These are phyloP conservation scores for Acidomyces sp. DNA, from an alignment of 495 filamentous ascomycete species.

Conservation along the genomic window DNA sequence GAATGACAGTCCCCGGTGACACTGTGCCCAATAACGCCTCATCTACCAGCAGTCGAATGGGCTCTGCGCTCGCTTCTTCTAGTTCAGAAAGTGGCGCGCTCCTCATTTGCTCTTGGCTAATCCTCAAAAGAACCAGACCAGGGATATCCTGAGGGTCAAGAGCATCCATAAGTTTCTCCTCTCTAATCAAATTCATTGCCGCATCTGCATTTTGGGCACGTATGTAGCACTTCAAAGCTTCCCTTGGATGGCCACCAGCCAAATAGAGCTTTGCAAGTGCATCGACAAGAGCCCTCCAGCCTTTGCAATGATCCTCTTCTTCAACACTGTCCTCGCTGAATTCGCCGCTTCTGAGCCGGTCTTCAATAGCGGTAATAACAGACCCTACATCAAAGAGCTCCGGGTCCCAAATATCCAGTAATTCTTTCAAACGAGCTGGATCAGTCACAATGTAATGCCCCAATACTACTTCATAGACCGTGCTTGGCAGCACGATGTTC, in stretches of 20 bases:
- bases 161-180: conserved; percentile 72
- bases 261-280: conserved; percentile 73
- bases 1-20: conserved; percentile 59
- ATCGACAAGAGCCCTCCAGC: conserved; percentile 76
- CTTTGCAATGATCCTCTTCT: conserved; percentile 49
- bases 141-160: conserved; percentile 74
- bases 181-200: conserved; percentile 69
- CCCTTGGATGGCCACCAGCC: conserved; percentile 59
- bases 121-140: conserved; percentile 72
- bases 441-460: conserved; percentile 70
- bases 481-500: conserved; percentile 68
- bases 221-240: conserved; percentile 81
- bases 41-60: conserved; percentile 73
- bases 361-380: conserved; percentile 57
- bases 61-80: conserved; percentile 62
- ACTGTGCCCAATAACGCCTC: conserved; percentile 84
- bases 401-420: conserved; percentile 74
- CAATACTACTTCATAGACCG: conserved; percentile 74
- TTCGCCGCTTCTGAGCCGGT: conserved; percentile 51
- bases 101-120: conserved; percentile 52
- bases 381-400: conserved; percentile 66
- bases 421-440: conserved; percentile 51
- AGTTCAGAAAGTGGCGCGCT: conserved; percentile 46
- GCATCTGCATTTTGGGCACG: conserved; percentile 80
- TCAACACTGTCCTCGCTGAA: conserved; percentile 56